A percentile compares a stretch with the other conserved stretches of the same genome.
phyloP scores from a whole-genome alignment of 2,329 filamentous ascomycete species.

The Diaporthe sp. region DNA sequence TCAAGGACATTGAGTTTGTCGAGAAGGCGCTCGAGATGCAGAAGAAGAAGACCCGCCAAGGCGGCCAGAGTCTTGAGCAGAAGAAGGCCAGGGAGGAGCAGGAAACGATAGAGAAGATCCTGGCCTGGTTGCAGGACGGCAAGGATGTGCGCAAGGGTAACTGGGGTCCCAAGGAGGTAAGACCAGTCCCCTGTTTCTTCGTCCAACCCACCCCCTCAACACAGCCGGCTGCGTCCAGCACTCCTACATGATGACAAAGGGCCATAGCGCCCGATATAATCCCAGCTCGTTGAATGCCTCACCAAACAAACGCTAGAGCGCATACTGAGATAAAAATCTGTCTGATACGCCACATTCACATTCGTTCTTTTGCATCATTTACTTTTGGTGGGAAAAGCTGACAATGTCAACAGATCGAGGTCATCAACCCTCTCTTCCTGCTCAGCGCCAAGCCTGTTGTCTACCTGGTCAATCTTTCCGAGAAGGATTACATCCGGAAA shows the following conservation, averaged over 20 bases:
- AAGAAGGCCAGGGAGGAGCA: slow-evolving; percentile 98
- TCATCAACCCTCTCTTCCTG: slow-evolving; percentile 96
- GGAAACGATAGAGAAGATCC: slow-evolving; percentile 89
- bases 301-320: slow-evolving; percentile 78
- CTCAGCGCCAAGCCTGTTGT: slow-evolving; percentile 97
- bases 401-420: slow-evolving; percentile 78
- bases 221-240: background rate
- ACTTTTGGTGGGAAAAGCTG: slow-evolving; percentile 38
- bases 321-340: slow-evolving; percentile 86
- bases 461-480: slow-evolving; percentile 95
- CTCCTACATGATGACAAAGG: slow-evolving; percentile 92
- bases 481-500: slow-evolving; percentile 96
- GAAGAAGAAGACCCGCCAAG: slow-evolving; percentile 93
- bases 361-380: slow-evolving; percentile 30
- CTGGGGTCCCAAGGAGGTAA: slow-evolving; percentile 96
- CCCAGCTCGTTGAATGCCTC: slow-evolving; percentile 99
- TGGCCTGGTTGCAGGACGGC: slow-evolving; percentile 84
- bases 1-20: slow-evolving; percentile 98
- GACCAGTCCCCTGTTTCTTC: slow-evolving; percentile 44
- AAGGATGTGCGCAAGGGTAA: slow-evolving; percentile 93
- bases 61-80: slow-evolving; percentile 95
- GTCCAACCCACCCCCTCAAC: slow-evolving; percentile 34
- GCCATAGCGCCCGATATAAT: slow-evolving; percentile 93
- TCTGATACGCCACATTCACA: slow-evolving; percentile 64
- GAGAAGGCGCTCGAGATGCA: slow-evolving; percentile 94